Percentiles rank a stretch among this genome's conserved stretches.
Conservation (phyloP, 164 flowering plant genomes). For the Macadamia tetraphylla region DNA sequence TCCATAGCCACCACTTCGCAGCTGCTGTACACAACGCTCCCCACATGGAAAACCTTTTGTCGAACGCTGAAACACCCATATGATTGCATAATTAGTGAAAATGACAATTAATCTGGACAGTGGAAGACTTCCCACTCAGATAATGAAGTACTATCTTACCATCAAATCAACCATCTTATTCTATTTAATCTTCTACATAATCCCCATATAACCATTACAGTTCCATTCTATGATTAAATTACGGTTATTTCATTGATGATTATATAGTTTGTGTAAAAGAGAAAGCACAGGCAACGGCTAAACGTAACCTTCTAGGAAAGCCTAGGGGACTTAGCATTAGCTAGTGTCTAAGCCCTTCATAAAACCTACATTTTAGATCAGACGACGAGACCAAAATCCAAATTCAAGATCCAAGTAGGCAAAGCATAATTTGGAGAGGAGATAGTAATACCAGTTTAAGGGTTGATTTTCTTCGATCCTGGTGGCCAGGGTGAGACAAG, state of each 20-base stretch:
- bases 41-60: constrained; percentile 48
- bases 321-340: too few species aligned
- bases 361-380: too few species aligned
- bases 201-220: too few species aligned
- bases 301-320: too few species aligned
- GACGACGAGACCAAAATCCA: too few species aligned
- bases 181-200: background rate
- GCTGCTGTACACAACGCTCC: constrained; percentile 44
- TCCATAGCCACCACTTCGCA: constrained; percentile 96
- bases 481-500: constrained; percentile 82
- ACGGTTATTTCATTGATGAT: background rate
- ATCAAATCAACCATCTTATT: background rate
- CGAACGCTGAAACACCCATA: constrained; percentile 39
- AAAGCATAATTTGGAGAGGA: too few species aligned
- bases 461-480: constrained; percentile 96
- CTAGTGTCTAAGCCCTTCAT: too few species aligned
- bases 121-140: background rate
- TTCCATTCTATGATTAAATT: background rate
- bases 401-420: too few species aligned
- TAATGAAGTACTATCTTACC: background rate
- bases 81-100: background rate
- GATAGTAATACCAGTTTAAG: constrained; percentile 48
- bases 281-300: too few species aligned
- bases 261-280: background rate
- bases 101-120: background rate